Evolutionary conservation across 495 filamentous ascomycete species (phyloP).

Genomic region (Aspergillus incahuasiensis): DNA sequence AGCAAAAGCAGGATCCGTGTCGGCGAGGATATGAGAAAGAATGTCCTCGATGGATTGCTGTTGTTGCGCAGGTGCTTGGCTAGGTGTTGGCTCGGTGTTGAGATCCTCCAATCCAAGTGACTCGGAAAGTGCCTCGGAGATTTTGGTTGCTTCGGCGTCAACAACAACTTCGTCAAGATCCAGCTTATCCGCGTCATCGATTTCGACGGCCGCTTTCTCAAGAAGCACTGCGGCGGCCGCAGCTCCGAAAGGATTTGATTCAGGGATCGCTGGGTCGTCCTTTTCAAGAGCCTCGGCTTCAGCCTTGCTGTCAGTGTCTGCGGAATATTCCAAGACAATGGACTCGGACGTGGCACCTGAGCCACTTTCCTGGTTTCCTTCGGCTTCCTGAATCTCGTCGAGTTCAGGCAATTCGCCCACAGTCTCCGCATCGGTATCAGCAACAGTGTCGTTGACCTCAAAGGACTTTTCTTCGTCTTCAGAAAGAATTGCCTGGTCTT

Average conservation of each 20-base stretch:
- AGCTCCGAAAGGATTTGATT: conserved; percentile 38
- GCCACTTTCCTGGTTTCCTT: not conserved
- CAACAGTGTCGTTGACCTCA: not conserved
- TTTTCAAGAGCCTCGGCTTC: not conserved
- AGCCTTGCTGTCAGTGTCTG: not conserved
- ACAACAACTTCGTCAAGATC: conserved; percentile 35
- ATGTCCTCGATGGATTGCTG: conserved; percentile 63
- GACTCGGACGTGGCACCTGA: not conserved
- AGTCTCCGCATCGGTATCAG: not conserved
- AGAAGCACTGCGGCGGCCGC: conserved; percentile 53
- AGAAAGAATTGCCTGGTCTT: not conserved
- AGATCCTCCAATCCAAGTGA: not conserved
- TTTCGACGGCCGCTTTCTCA: conserved; percentile 40
- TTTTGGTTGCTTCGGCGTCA: conserved; percentile 1
- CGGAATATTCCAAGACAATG: conserved; percentile 1
- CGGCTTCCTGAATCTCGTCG: not conserved
- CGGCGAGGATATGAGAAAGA: conserved; percentile 70
- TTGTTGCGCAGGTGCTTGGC: not conserved
- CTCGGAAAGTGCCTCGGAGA: conserved; percentile 15
- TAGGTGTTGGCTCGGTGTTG: not conserved
- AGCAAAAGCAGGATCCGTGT: conserved; percentile 76
- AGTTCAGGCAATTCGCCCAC: not conserved
- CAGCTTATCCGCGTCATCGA: not conserved
- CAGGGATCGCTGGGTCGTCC: not conserved
- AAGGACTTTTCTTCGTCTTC: not conserved